These are phyloP conservation scores for Colletotrichum limetticola DNA, from an alignment of 2,329 filamentous ascomycete species.

Conservation along the genomic window DNA sequence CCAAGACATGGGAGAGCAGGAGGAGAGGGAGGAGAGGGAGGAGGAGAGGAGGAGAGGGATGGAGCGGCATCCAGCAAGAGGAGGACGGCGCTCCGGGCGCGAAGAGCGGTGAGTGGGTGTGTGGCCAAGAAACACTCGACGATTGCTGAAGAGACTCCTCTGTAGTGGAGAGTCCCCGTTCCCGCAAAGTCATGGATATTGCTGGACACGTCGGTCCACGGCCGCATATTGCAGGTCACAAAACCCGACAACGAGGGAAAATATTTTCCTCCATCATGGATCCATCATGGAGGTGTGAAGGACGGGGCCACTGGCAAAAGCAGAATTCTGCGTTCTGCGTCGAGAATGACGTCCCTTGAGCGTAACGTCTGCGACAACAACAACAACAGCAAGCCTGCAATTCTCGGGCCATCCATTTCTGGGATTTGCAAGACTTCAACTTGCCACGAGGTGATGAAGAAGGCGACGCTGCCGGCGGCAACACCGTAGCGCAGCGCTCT, in stretches of 20 bases:
- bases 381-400: neutral
- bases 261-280: neutral
- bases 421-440: neutral
- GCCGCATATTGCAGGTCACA: neutral
- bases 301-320: neutral
- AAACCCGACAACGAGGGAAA: slow-evolving; percentile 16
- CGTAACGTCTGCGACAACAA: neutral
- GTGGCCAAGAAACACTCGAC: neutral
- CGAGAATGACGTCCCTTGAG: slow-evolving; percentile 8
- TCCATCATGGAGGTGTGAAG: neutral
- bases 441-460: slow-evolving; percentile 26
- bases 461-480: slow-evolving; percentile 27
- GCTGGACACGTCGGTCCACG: neutral
- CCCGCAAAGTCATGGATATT: neutral
- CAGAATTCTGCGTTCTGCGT: slow-evolving; percentile 1
- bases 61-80: slow-evolving; percentile 1
- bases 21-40: neutral
- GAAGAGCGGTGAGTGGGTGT: slow-evolving; percentile 31
- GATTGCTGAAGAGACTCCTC: neutral
- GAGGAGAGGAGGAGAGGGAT: neutral
- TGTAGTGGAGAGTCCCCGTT: neutral
- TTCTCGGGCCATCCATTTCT: neutral
- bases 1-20: neutral
- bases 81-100: neutral
- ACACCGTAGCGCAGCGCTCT: neutral